Conservation (phyloP, 805 yeast genomes). For the Metschnikowia cerradonensis region DNA sequence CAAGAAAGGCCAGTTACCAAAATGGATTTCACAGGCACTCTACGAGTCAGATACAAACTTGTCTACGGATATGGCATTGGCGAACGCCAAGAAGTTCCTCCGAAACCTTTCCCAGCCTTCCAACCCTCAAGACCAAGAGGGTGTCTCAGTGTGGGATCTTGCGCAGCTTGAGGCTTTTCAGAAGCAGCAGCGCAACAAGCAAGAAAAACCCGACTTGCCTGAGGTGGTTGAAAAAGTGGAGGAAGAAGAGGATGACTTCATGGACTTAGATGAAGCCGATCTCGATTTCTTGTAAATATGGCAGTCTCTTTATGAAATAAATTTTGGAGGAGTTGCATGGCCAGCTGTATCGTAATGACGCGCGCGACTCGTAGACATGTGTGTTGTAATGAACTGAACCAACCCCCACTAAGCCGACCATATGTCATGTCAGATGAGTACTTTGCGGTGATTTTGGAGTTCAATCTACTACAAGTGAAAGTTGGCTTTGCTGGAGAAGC, state of each 20-base stretch:
- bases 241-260: constrained; percentile 32
- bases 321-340: not conserved
- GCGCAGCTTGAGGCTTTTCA: constrained; percentile 64
- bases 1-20: constrained; percentile 85
- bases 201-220: constrained; percentile 13
- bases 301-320: not conserved
- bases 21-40: constrained; percentile 94
- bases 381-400: no score
- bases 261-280: constrained; percentile 47
- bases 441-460: constrained; percentile 18
- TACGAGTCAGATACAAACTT: constrained; percentile 87
- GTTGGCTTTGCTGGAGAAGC: constrained; percentile 19
- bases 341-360: not conserved
- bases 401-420: not conserved
- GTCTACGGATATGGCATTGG: constrained; percentile 96
- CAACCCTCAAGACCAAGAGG: constrained; percentile 85
- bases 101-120: constrained; percentile 93
- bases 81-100: constrained; percentile 87
- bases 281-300: constrained; percentile 27
- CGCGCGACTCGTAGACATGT: not conserved
- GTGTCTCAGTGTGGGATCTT: constrained; percentile 87
- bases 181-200: constrained; percentile 39
- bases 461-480: constrained; percentile 7
- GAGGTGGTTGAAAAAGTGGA: constrained; percentile 11
- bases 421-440: constrained; percentile 18